Percentiles rank a stretch among this genome's conserved stretches.
Conservation (phyloP, 2,329 filamentous ascomycete species). For the Fusarium odoratissimum region DNA sequence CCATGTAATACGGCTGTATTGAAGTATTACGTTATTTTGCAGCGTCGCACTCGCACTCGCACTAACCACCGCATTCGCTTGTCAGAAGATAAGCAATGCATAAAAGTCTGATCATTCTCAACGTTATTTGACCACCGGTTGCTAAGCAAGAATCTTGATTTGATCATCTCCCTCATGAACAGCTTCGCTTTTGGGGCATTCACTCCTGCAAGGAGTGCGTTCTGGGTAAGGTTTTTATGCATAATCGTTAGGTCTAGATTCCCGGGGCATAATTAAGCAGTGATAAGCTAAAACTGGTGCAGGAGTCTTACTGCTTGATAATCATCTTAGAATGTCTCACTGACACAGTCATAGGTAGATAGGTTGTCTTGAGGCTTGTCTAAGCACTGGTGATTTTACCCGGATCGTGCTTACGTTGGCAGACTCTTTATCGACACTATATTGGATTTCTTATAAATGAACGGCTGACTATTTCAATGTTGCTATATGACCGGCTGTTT, state of each 20-base stretch:
- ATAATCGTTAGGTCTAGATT: not conserved
- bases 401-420: not conserved
- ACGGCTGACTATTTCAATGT: accelerated
- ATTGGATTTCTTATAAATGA: too few species aligned
- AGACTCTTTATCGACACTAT: not conserved
- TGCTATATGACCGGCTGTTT: too few species aligned
- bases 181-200: too few species aligned
- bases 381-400: not conserved
- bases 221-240: too few species aligned
- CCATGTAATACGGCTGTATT: not conserved
- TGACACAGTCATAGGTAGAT: accelerated
- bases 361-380: accelerated
- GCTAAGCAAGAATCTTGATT: not conserved
- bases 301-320: not conserved
- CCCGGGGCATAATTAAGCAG: too few species aligned
- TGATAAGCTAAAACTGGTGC: not conserved
- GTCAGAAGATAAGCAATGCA: not conserved
- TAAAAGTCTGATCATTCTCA: not conserved
- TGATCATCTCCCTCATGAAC: not conserved
- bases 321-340: not conserved
- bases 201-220: too few species aligned
- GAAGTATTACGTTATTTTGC: not conserved
- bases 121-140: not conserved
- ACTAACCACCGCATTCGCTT: not conserved
- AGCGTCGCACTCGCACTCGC: not conserved